Evolutionary conservation across 2,329 filamentous ascomycete genomes (phyloP).

Genomic region (Claviceps purpurea): DNA sequence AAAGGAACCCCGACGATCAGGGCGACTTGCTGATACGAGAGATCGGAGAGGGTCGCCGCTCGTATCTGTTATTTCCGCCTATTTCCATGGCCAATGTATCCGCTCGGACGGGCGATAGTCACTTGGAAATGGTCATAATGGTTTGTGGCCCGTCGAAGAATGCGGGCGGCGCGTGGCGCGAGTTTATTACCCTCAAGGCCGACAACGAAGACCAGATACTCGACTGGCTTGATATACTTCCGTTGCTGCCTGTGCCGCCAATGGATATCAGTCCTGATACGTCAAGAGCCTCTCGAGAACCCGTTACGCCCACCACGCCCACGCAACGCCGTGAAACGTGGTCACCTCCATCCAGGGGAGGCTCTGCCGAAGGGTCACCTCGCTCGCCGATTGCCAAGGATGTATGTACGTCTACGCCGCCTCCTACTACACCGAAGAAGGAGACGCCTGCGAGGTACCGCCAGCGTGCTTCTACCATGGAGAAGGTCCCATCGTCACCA

Average conservation of each 20-base stretch:
- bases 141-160: constrained; percentile 51
- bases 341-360: constrained; percentile 6
- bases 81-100: constrained; percentile 62
- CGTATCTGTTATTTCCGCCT: constrained; percentile 85
- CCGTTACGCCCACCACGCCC: constrained; percentile 7
- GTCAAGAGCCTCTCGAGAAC: constrained; percentile 17
- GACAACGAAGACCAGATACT: constrained; percentile 63
- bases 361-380: constrained; percentile 12
- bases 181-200: constrained; percentile 64
- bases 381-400: constrained; percentile 11
- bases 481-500: neutral
- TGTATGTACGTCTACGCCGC: constrained; percentile 3
- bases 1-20: constrained; percentile 47
- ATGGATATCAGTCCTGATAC: constrained; percentile 16
- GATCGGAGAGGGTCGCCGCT: constrained; percentile 57
- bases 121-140: constrained; percentile 73
- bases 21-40: constrained; percentile 91
- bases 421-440: constrained; percentile 12
- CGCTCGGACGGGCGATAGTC: constrained; percentile 58
- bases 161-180: constrained; percentile 57
- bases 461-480: constrained; percentile 6
- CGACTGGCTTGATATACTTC: constrained; percentile 81
- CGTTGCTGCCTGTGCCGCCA: constrained; percentile 36
- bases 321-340: constrained; percentile 20
- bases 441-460: constrained; percentile 14